A percentile compares a stretch with the other conserved stretches of the same genome.
Conservation (phyloP, 2,329 filamentous ascomycete genomes). For the Exophiala oligosperma region DNA sequence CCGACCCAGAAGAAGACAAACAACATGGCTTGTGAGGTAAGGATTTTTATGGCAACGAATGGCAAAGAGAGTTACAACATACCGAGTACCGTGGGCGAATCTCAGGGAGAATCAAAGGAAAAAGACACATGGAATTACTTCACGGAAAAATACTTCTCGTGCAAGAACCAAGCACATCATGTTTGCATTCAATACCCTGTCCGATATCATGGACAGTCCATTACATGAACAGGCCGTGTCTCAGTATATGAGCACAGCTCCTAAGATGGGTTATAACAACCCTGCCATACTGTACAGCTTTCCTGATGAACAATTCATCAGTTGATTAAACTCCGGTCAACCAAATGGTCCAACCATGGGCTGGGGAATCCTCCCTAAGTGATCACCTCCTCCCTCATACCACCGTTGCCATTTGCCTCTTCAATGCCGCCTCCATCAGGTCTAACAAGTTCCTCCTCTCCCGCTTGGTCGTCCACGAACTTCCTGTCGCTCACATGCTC, state of each 20-base stretch:
- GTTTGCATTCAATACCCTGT: conserved; percentile 1
- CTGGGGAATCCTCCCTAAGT: conserved; percentile 4
- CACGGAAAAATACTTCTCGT: too few species aligned
- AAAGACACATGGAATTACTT: too few species aligned
- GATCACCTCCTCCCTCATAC: conserved; percentile 18
- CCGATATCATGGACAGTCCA: background rate
- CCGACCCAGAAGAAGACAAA: too few species aligned
- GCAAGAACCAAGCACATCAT: too few species aligned
- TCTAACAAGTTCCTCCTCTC: conserved; percentile 66
- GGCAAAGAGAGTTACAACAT: too few species aligned
- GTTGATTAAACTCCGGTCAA: background rate
- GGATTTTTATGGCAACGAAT: too few species aligned
- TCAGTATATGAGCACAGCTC: background rate
- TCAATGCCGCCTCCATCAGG: conserved; percentile 43
- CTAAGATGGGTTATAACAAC: background rate
- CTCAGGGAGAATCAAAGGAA: too few species aligned
- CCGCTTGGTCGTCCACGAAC: conserved; percentile 71
- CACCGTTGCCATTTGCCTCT: conserved; percentile 11
- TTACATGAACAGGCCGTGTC: background rate
- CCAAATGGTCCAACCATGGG: background rate
- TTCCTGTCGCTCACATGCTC: conserved; percentile 84
- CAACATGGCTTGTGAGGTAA: too few species aligned
- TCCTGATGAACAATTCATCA: background rate
- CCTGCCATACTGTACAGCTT: conserved; percentile 1
- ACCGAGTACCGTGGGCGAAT: too few species aligned